These are phyloP conservation scores for Exophiala sp. DNA, from an alignment of 2,329 filamentous ascomycete species.

Conservation along the genomic window DNA sequence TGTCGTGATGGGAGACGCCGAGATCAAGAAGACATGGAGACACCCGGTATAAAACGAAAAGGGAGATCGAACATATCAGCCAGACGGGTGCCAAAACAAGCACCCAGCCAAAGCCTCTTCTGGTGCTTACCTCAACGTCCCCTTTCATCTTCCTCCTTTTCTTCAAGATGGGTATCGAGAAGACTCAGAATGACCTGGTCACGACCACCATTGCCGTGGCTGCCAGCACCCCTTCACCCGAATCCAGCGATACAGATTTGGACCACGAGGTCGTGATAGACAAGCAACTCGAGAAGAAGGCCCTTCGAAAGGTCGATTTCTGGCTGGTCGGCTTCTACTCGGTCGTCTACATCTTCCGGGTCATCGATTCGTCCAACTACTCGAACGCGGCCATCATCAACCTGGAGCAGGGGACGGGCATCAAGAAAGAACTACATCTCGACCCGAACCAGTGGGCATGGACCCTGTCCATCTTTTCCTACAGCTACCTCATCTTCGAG, in stretches of 20 bases:
- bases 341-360: constrained; percentile 23
- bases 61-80: too few species aligned
- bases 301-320: constrained; percentile 13
- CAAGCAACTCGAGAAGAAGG: constrained; percentile 27
- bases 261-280: background rate
- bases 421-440: constrained; percentile 20
- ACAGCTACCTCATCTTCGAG: constrained; percentile 22
- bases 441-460: constrained; percentile 17
- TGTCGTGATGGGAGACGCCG: constrained; percentile 6
- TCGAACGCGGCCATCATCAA: constrained; percentile 27
- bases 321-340: constrained; percentile 26
- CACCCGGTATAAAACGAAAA: too few species aligned
- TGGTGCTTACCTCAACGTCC: background rate
- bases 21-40: too few species aligned
- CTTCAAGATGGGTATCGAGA: constrained; percentile 7
- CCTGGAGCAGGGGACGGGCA: constrained; percentile 22
- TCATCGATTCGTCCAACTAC: constrained; percentile 26
- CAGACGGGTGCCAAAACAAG: too few species aligned
- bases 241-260: background rate
- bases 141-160: background rate
- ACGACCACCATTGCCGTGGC: constrained; percentile 1
- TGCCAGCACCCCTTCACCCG: background rate
- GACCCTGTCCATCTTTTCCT: constrained; percentile 21
- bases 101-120: background rate
- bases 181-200: constrained; percentile 5